Base-by-base conservation (phyloP, 352 stramenopile species). In the Globisporangium mamillatum region DNA sequence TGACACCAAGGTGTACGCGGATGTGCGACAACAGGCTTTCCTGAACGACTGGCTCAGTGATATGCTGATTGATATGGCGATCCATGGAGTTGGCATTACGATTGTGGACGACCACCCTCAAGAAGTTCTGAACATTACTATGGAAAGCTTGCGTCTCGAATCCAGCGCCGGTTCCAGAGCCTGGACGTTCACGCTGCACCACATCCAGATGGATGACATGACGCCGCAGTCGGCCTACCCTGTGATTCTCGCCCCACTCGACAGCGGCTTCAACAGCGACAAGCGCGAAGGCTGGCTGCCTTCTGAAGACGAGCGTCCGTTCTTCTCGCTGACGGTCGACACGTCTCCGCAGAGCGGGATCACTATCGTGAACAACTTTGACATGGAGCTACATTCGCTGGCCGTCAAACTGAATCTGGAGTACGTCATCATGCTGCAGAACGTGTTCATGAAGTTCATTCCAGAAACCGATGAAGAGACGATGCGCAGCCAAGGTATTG, bases 181-280 rank as follows among this genome's bases (percentile, higher is more conserved):
- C 9, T 69, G 84, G 61, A 77, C 78, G 20, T 86, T 92, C 25
- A 81, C 81, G 44, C 68, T 95, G 53, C 89, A 96, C 52, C 89
- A 96, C 50, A 75, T 96, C 57, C 88, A 96, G 72, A 78, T 96
- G 16, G 89, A 96, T 67, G 89, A 96, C 50, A 96, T 96, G 89
- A 91, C 79, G 8, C 68, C 80, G 2, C 65, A 86, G 54, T 80
- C 88, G 9, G 67, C 80, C 50, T 96, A 94, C 18, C 89, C 89
- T 1, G 79, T 96, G 1, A 70, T 96, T 12, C 73, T 96, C 27
- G 82, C 82, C 48, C 89, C 89, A 3, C 60, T 92, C n/a, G 86
- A 96, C 58, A 92, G 80, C 68, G 89, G 89, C 0, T 96, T 91
- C 62, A 96, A 95, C 61, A 95, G 87, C 57, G 84, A 96, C 70